A percentile compares a stretch with the other conserved stretches of the same genome.
Conservation (phyloP, 371 early-diverging fungal genomes). For the Zopfochytrium polystomum region DNA sequence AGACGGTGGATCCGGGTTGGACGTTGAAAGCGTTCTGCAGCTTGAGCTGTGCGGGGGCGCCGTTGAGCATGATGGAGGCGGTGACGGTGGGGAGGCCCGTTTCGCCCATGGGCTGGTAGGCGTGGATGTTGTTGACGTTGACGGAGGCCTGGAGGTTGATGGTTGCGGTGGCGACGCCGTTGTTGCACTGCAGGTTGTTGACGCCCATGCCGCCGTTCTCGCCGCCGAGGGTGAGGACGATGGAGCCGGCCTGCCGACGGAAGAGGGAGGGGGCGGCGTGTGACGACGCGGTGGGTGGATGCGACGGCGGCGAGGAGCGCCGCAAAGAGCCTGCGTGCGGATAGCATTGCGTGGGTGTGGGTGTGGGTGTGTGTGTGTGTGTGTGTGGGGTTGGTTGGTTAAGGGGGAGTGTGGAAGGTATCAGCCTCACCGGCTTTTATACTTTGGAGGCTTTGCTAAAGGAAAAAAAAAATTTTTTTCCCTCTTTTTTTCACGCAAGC, state of each 20-base stretch:
- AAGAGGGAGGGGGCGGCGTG: not conserved
- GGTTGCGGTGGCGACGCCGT: not conserved
- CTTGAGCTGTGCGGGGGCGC: not conserved
- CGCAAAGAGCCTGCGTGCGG: too few species aligned
- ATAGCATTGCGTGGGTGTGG: too few species aligned
- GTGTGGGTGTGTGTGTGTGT: too few species aligned
- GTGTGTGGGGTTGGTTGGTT: too few species aligned
- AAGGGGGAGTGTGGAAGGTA: too few species aligned
- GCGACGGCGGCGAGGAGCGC: not conserved
- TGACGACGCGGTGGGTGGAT: not conserved
- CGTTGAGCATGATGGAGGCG: conserved; percentile 10
- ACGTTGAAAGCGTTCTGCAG: conserved; percentile 11
- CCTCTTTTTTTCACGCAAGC: too few species aligned
- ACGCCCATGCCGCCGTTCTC: conserved; percentile 8
- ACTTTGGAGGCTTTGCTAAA: too few species aligned
- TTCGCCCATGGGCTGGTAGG: conserved; percentile 17
- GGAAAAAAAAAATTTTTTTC: too few species aligned
- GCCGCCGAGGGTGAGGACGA: conserved; percentile 13
- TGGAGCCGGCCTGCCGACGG: not conserved
- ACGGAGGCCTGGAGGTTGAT: conserved; percentile 11
- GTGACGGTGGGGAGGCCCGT: conserved; percentile 6
- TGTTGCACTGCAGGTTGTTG: conserved; percentile 9
- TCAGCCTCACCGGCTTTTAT: too few species aligned
- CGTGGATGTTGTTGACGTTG: conserved; percentile 12
- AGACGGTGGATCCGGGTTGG: not conserved